phyloP scores from a whole-genome alignment of 1,284 basidiomycete species.

The Vanrija pseudolonga region DNA sequence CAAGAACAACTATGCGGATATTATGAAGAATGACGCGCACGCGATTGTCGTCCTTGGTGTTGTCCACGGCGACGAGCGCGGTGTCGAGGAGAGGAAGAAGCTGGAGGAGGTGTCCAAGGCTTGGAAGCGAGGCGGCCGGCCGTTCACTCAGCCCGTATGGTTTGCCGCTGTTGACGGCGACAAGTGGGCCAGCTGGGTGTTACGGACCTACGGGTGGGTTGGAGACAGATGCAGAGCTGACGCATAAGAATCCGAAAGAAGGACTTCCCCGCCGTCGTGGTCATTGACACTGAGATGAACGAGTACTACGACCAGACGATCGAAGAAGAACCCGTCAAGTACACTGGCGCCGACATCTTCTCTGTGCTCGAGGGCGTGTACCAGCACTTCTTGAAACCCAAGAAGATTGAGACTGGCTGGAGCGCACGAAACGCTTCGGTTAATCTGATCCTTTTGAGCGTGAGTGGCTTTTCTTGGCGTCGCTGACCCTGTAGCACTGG shows the following conservation, averaged over 20 bases:
- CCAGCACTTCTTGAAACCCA: slow-evolving; percentile 57
- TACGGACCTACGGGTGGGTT: slow-evolving; percentile 70
- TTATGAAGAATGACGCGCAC: slow-evolving; percentile 68
- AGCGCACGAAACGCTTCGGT: not conserved
- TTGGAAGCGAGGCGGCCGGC: slow-evolving; percentile 56
- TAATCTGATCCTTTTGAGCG: slow-evolving; percentile 17
- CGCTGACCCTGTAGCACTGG: slow-evolving; percentile 21
- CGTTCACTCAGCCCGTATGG: slow-evolving; percentile 60
- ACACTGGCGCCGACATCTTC: slow-evolving; percentile 61
- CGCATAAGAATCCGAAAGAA: slow-evolving; percentile 38
- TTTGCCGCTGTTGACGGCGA: slow-evolving; percentile 81
- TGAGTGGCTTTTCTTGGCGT: slow-evolving; percentile 12
- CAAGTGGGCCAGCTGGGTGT: slow-evolving; percentile 78
- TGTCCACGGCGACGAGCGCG: slow-evolving; percentile 40
- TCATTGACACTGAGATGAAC: slow-evolving; percentile 63
- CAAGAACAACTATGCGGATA: slow-evolving; percentile 67
- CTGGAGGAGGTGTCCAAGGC: slow-evolving; percentile 59
- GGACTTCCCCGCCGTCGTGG: slow-evolving; percentile 60
- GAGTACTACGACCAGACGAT: slow-evolving; percentile 55
- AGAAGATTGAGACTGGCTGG: slow-evolving; percentile 33
- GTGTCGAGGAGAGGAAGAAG: slow-evolving; percentile 52
- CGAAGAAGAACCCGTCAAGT: slow-evolving; percentile 64
- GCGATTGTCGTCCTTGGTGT: slow-evolving; percentile 72
- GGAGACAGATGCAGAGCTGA: not conserved
- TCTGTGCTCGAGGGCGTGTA: slow-evolving; percentile 67